Conservation (phyloP, 768 basidiomycete species). For the Chalciporus chontae region DNA sequence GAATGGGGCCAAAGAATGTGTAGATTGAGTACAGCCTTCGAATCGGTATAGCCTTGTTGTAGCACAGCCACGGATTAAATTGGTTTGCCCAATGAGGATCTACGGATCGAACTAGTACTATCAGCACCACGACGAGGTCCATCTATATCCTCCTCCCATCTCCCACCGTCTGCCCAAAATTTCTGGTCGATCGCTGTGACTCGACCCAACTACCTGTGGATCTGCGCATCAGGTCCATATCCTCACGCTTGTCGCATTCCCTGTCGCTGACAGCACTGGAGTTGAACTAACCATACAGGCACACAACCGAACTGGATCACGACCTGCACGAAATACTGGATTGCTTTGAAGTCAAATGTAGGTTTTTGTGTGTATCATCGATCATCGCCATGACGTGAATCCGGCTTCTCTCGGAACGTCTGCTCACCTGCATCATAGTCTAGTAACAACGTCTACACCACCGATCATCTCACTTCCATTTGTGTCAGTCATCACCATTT, state of each 20-base stretch:
- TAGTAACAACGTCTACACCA: not conserved
- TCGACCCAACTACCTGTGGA: slow-evolving; percentile 15
- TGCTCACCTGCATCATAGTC: slow-evolving; percentile 2
- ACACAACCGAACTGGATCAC: slow-evolving; percentile 5
- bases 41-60: not conserved
- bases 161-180: slow-evolving; percentile 8
- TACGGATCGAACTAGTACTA: slow-evolving; percentile 4
- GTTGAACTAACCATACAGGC: not conserved
- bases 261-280: not conserved
- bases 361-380: not conserved
- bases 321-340: not conserved
- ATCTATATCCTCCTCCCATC: slow-evolving; percentile 18
- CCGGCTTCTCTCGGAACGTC: slow-evolving; percentile 1
- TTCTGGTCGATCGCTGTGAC: slow-evolving; percentile 8
- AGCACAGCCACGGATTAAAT: slow-evolving; percentile 25
- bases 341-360: slow-evolving; percentile 2
- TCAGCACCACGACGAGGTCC: not conserved
- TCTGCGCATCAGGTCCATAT: slow-evolving; percentile 7
- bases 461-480: not conserved
- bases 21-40: not conserved
- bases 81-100: slow-evolving; percentile 4
- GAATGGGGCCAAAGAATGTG: not conserved
- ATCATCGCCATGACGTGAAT: not conserved
- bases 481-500: slow-evolving; percentile 6
- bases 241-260: not conserved